These are phyloP conservation scores for Brassica carinata DNA, from an alignment of 345 rosid genomes.

Conservation along the genomic window DNA sequence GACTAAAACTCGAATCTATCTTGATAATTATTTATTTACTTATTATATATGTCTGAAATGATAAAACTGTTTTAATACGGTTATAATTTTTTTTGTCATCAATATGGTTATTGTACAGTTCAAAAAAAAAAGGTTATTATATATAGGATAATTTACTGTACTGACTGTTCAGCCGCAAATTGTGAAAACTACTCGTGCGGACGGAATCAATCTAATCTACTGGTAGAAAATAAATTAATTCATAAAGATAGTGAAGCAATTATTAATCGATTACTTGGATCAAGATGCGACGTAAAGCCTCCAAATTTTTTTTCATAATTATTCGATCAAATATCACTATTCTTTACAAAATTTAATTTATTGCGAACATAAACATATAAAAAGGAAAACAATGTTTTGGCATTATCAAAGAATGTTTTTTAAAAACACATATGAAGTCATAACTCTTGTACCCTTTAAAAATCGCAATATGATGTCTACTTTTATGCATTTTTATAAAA, in stretches of 20 bases:
- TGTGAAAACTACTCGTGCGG: slow-evolving; percentile 36
- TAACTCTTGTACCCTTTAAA: not conserved
- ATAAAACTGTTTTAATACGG: not conserved
- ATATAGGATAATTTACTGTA: not conserved
- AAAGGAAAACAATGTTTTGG: no score
- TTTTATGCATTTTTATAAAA: not conserved
- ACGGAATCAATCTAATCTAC: slow-evolving; percentile 10
- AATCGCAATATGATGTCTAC: not conserved
- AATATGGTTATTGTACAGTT: no score
- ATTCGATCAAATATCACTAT: no score
- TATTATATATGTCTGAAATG: not conserved
- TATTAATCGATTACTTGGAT: not conserved
- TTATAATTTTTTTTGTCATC: no score
- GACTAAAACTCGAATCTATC: not conserved
- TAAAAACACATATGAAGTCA: not conserved
- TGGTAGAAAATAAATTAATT: not conserved
- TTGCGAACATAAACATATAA: no score
- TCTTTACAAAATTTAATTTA: no score
- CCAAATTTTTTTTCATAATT: no score
- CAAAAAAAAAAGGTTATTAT: not conserved
- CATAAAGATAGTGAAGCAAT: not conserved
- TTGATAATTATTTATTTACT: not conserved
- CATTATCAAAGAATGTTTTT: no score
- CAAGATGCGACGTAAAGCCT: no score
- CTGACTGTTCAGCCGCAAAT: not conserved